Percentiles rank a stretch among this genome's conserved stretches.
phyloP scores from a whole-genome alignment of 148 eudicot species.

The Polygonum aviculare region DNA sequence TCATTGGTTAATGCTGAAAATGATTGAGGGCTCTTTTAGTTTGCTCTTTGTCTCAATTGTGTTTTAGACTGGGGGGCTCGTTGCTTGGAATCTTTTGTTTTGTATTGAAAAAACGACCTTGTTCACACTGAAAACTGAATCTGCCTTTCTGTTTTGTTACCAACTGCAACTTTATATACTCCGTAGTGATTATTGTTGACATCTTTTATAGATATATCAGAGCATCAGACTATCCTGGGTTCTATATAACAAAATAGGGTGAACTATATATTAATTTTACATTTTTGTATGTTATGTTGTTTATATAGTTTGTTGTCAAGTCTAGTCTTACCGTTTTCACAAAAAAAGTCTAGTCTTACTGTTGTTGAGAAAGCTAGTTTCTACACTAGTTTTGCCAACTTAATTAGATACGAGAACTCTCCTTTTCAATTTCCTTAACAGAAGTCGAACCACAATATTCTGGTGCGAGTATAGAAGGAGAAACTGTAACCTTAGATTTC shows the following conservation, averaged over 20 bases:
- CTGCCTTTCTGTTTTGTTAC: neutral
- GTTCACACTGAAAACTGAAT: too few species aligned
- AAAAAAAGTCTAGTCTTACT: too few species aligned
- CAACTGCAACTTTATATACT: neutral
- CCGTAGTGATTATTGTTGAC: neutral
- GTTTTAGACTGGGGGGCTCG: neutral
- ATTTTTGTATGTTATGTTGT: neutral
- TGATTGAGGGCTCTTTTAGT: neutral
- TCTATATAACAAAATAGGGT: neutral
- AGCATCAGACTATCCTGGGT: neutral
- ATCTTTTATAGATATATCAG: neutral
- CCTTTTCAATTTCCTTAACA: conserved; percentile 19
- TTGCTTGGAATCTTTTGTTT: neutral
- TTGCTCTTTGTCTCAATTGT: neutral
- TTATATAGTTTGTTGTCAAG: neutral
- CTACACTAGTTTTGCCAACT: neutral
- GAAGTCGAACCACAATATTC: conserved; percentile 93
- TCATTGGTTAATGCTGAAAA: neutral
- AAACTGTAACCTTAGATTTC: conserved; percentile 74
- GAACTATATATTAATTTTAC: neutral
- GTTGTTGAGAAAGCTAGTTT: too few species aligned
- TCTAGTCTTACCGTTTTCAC: too few species aligned
- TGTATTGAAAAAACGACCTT: neutral
- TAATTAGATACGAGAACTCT: neutral
- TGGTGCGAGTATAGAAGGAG: conserved; percentile 95